Percentiles rank a stretch among this genome's conserved stretches.
phyloP scores from a whole-genome alignment of 78 protist species.

The Monosiga brevicollis region DNA sequence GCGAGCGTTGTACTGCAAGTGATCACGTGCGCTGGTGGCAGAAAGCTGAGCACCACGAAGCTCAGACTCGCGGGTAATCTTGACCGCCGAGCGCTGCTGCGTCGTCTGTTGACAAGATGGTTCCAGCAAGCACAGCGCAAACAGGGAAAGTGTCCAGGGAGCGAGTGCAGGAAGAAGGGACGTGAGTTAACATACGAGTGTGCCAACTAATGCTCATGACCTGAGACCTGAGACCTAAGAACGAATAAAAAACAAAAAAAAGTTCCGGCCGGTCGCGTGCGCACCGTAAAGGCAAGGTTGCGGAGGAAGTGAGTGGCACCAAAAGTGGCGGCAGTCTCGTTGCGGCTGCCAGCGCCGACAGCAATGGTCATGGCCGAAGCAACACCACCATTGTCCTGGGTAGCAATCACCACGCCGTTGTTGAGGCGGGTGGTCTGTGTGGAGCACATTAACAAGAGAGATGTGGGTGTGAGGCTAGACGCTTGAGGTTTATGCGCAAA shows the following conservation, averaged over 20 bases:
- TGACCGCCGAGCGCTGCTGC: not conserved
- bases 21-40: not conserved
- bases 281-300: not conserved
- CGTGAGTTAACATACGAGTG: no score
- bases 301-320: not conserved
- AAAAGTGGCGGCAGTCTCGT: not conserved
- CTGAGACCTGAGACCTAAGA: no score
- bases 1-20: not conserved
- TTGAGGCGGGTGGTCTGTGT: not conserved
- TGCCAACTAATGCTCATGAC: no score
- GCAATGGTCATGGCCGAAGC: not conserved
- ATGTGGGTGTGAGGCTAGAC: no score
- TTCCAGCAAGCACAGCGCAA: no score
- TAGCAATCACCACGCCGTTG: not conserved
- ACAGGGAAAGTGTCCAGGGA: no score
- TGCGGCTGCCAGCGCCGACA: not conserved
- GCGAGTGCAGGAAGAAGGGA: no score
- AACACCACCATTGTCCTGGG: not conserved
- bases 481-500: not conserved
- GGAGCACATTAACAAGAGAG: not conserved
- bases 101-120: no score
- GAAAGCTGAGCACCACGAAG: not conserved
- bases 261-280: no score
- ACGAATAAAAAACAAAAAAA: no score
- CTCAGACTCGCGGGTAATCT: not conserved